phyloP scores from a whole-genome alignment of 352 stramenopile genomes.

The Pythium dissotocum region DNA sequence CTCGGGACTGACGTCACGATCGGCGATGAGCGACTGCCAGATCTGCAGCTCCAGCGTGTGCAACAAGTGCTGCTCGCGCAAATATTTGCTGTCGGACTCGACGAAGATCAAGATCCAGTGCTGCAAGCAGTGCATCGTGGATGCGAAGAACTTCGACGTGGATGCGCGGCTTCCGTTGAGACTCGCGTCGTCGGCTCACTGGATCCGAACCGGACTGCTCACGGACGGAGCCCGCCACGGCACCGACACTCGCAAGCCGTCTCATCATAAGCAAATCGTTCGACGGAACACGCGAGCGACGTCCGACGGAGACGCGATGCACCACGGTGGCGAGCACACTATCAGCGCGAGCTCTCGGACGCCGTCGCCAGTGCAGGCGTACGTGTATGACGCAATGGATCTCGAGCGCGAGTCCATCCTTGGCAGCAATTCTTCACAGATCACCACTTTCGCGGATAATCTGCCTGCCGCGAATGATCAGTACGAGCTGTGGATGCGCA shows the following conservation, averaged over 20 bases:
- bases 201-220: not conserved
- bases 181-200: slow-evolving; percentile 4
- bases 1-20: slow-evolving; percentile 5
- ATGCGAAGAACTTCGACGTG: slow-evolving; percentile 35
- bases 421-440: not conserved
- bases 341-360: not conserved
- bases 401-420: not conserved
- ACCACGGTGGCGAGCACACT: not conserved
- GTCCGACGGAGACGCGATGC: not conserved
- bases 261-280: not conserved
- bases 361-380: not conserved
- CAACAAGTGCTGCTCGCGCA: slow-evolving; percentile 48
- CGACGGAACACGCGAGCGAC: not conserved
- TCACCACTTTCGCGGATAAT: not conserved
- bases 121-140: slow-evolving; percentile 52
- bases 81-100: slow-evolving; percentile 32
- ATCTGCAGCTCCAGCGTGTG: slow-evolving; percentile 31
- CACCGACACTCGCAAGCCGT: not conserved
- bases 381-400: not conserved
- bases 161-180: slow-evolving; percentile 37
- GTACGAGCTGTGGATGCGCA: slow-evolving; percentile 16
- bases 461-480: not conserved
- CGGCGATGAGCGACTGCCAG: slow-evolving; percentile 11
- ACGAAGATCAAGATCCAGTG: slow-evolving; percentile 40
- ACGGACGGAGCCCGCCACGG: not conserved